phyloP scores from a whole-genome alignment of 495 filamentous ascomycete genomes.

The Penicillium crystallinum region DNA sequence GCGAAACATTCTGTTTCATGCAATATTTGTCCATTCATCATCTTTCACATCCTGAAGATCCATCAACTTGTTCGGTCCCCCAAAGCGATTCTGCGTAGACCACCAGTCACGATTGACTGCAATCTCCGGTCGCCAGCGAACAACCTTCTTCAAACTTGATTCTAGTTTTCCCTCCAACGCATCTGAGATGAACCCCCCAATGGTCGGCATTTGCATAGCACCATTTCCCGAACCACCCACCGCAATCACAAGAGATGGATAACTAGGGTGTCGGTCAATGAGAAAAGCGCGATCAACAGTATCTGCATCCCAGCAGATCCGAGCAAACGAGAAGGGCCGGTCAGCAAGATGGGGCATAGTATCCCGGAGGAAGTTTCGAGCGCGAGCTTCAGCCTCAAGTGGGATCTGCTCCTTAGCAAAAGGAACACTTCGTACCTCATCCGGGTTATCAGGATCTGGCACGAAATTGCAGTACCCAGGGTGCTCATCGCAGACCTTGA shows the following conservation, averaged over 20 bases:
- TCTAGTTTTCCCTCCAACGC: slow-evolving; percentile 17
- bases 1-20: too few species aligned
- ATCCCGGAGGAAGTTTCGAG: slow-evolving; percentile 40
- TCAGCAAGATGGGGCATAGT: slow-evolving; percentile 27
- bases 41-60: slow-evolving; percentile 41
- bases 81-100: slow-evolving; percentile 45
- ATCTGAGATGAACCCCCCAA: slow-evolving; percentile 35
- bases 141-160: slow-evolving; percentile 31
- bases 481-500: slow-evolving; percentile 55
- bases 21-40: slow-evolving; percentile 32
- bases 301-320: slow-evolving; percentile 31
- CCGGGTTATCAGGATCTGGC: slow-evolving; percentile 9
- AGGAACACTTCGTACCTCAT: slow-evolving; percentile 32
- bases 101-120: slow-evolving; percentile 45
- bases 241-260: slow-evolving; percentile 40
- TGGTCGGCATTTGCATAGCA: slow-evolving; percentile 47
- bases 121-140: slow-evolving; percentile 50
- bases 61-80: slow-evolving; percentile 39
- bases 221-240: slow-evolving; percentile 49
- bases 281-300: slow-evolving; percentile 47
- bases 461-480: slow-evolving; percentile 50
- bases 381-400: slow-evolving; percentile 16
- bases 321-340: slow-evolving; percentile 15
- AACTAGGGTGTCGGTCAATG: slow-evolving; percentile 42
- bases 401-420: slow-evolving; percentile 43